Percentiles rank a stretch among this genome's conserved stretches.
These are phyloP conservation scores for Petrea volubilis DNA, from an alignment of 257 asterid genomes.

Conservation along the genomic window DNA sequence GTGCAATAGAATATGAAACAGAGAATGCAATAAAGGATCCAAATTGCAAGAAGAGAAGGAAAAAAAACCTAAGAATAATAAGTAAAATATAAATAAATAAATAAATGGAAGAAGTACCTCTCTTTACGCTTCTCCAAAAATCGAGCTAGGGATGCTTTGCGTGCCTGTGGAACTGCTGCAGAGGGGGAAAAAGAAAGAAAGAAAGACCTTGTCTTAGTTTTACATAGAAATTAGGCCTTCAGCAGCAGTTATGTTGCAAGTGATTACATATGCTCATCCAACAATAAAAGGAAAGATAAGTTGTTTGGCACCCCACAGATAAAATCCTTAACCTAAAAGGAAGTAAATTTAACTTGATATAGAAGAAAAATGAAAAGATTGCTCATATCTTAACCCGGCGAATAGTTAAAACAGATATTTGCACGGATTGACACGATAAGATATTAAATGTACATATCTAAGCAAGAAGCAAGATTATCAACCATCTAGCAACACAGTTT, in stretches of 20 bases:
- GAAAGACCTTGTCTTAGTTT: background rate
- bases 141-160: constrained; percentile 72
- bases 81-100: background rate
- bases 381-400: background rate
- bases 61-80: background rate
- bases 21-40: background rate
- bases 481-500: background rate
- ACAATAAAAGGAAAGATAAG: background rate
- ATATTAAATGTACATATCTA: background rate
- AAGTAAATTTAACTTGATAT: background rate
- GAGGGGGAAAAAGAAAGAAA: background rate
- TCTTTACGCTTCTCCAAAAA: constrained; percentile 70
- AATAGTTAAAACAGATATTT: background rate
- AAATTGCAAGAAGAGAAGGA: no score
- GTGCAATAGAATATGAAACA: background rate
- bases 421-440: background rate
- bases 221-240: background rate
- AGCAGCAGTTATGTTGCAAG: background rate
- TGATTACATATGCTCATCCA: background rate
- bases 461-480: background rate
- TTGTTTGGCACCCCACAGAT: background rate
- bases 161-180: constrained; percentile 72
- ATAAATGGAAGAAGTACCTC: constrained; percentile 42
- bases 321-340: background rate
- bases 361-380: background rate